Conservation (phyloP, 176 grass and related monocot species). For the Ampelocalamus luodianensis region DNA sequence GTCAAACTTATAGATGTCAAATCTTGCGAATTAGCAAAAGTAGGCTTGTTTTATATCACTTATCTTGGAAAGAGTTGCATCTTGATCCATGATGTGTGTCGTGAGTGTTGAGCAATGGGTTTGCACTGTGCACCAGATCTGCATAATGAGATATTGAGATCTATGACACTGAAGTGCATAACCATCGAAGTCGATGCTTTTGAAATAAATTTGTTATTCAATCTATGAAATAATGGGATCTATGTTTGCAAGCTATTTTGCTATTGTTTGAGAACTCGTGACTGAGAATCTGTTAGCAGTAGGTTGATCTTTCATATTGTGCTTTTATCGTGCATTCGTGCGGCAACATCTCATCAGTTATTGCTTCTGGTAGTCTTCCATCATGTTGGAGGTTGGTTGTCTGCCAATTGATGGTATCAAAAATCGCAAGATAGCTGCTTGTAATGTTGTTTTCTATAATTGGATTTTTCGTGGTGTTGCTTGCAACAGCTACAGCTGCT, state of each 20-base stretch:
- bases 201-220: neutral
- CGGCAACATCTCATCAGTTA: neutral
- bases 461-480: neutral
- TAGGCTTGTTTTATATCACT: neutral
- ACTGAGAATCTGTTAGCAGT: neutral
- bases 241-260: neutral
- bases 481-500: neutral
- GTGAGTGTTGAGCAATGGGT: neutral
- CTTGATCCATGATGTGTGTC: neutral
- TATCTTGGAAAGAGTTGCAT: neutral
- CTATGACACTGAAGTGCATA: neutral
- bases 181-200: neutral
- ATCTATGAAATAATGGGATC: neutral
- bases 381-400: neutral
- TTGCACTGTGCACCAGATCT: neutral
- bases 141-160: neutral
- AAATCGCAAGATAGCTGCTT: neutral
- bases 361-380: neutral
- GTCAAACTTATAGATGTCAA: neutral
- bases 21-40: neutral
- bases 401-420: neutral
- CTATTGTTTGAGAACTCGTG: neutral
- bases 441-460: neutral
- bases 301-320: neutral
- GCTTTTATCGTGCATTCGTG: neutral